These are phyloP conservation scores for Hanseniaspora vineae DNA, from an alignment of 805 yeast species.

Conservation along the genomic window DNA sequence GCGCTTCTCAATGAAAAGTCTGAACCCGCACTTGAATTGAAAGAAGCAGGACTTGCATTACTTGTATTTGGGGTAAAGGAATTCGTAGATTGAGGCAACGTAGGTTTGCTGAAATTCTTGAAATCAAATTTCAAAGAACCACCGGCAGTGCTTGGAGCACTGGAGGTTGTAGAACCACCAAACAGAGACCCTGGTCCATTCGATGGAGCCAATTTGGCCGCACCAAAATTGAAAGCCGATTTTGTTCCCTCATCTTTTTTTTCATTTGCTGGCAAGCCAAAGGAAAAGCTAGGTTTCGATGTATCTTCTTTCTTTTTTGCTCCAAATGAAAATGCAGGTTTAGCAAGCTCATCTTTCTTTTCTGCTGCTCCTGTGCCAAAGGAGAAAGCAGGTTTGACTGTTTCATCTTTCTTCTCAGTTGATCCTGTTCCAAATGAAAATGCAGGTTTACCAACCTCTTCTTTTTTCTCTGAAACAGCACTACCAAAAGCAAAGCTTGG, in stretches of 20 bases:
- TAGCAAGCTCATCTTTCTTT: not conserved
- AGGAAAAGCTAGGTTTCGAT: too few relatives aligned
- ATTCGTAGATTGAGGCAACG: not conserved
- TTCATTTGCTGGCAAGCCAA: too few relatives aligned
- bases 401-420: constrained; percentile 1
- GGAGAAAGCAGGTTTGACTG: not conserved
- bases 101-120: not conserved
- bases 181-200: too few relatives aligned
- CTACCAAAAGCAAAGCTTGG: too few relatives aligned
- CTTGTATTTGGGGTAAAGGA: not conserved
- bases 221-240: too few relatives aligned
- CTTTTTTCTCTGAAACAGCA: too few relatives aligned
- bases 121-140: not conserved
- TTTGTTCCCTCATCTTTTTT: too few relatives aligned
- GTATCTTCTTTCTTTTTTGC: too few relatives aligned
- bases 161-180: too few relatives aligned
- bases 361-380: not conserved
- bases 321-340: not conserved
- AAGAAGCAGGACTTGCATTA: not conserved
- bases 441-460: too few relatives aligned
- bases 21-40: not conserved
- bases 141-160: not conserved
- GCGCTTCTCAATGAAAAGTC: too few relatives aligned
- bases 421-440: not conserved
- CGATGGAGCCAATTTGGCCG: too few relatives aligned